Conservation (phyloP, 495 filamentous ascomycete species). For the Penicillium roqueforti region DNA sequence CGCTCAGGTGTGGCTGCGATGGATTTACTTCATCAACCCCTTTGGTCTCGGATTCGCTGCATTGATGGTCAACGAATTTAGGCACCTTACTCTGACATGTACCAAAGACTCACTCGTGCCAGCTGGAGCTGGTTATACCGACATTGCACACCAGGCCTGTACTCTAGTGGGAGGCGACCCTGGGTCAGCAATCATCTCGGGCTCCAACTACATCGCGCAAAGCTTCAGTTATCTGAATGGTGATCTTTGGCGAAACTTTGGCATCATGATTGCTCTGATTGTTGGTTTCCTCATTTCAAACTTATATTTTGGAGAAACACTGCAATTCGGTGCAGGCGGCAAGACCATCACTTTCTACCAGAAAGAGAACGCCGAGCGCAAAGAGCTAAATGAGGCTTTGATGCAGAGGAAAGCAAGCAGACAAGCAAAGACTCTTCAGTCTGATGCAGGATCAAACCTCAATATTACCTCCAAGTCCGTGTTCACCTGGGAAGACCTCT, state of each 20-base stretch:
- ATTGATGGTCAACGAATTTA: conserved; percentile 84
- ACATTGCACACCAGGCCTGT: conserved; percentile 70
- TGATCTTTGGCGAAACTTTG: conserved; percentile 73
- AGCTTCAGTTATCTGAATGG: conserved; percentile 57
- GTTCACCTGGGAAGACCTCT: conserved; percentile 50
- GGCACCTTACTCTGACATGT: conserved; percentile 57
- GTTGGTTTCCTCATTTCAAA: conserved; percentile 65
- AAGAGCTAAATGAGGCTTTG: conserved; percentile 63
- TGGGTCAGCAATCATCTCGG: conserved; percentile 55
- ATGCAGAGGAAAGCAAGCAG: conserved; percentile 52
- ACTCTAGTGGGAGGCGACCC: conserved; percentile 65
- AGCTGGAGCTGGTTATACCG: conserved; percentile 55
- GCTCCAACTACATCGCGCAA: conserved; percentile 57
- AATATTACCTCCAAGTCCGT: conserved; percentile 60
- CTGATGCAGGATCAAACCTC: conserved; percentile 48
- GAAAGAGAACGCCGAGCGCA: conserved; percentile 66
- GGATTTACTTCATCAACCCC: conserved; percentile 80
- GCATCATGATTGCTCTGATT: conserved; percentile 66
- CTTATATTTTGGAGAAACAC: conserved; percentile 67
- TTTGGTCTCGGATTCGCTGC: conserved; percentile 69
- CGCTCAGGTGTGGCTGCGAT: conserved; percentile 68
- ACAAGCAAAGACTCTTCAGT: conserved; percentile 46
- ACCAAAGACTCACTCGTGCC: conserved; percentile 61
- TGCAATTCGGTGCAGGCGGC: conserved; percentile 73
- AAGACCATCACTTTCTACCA: conserved; percentile 70